A percentile compares a stretch with the other conserved stretches of the same genome.
Conservation (phyloP, 495 filamentous ascomycete species). For the Acidiella bohemica region DNA sequence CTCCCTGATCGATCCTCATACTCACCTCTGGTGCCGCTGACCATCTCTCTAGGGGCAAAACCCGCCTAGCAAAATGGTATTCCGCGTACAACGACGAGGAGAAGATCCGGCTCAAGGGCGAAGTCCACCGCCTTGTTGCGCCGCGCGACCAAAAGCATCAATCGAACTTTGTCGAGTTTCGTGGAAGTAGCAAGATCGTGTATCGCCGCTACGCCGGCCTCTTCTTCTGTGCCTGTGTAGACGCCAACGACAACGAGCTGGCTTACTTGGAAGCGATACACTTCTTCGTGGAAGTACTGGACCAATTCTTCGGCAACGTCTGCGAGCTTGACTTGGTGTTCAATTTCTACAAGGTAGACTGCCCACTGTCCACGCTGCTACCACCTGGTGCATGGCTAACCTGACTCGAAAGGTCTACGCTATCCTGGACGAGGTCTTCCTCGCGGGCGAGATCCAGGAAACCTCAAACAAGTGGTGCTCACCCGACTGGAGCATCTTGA, state of each 20-base stretch:
- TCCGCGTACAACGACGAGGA: constrained; percentile 95
- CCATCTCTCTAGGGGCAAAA: constrained; percentile 65
- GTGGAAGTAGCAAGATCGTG: constrained; percentile 73
- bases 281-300: constrained; percentile 97
- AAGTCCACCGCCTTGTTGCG: constrained; percentile 91
- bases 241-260: constrained; percentile 97
- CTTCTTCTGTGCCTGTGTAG: constrained; percentile 98
- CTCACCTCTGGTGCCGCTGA: constrained; percentile 1
- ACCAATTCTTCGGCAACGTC: constrained; percentile 97
- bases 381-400: too few relatives aligned
- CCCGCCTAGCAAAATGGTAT: constrained; percentile 97
- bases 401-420: constrained; percentile 70
- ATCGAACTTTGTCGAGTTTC: constrained; percentile 95
- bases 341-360: constrained; percentile 82
- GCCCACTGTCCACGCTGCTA: too few relatives aligned
- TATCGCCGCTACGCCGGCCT: constrained; percentile 94
- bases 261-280: constrained; percentile 96
- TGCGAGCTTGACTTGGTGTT: constrained; percentile 98
- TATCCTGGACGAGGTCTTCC: constrained; percentile 92
- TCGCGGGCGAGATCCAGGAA: constrained; percentile 96
- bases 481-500: constrained; percentile 90
- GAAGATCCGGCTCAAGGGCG: constrained; percentile 78
- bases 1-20: constrained; percentile 10
- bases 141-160: constrained; percentile 98
- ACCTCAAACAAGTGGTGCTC: constrained; percentile 91